These are phyloP conservation scores for Wilcoxina mikolae DNA, from an alignment of 495 filamentous ascomycete species.

Conservation along the genomic window DNA sequence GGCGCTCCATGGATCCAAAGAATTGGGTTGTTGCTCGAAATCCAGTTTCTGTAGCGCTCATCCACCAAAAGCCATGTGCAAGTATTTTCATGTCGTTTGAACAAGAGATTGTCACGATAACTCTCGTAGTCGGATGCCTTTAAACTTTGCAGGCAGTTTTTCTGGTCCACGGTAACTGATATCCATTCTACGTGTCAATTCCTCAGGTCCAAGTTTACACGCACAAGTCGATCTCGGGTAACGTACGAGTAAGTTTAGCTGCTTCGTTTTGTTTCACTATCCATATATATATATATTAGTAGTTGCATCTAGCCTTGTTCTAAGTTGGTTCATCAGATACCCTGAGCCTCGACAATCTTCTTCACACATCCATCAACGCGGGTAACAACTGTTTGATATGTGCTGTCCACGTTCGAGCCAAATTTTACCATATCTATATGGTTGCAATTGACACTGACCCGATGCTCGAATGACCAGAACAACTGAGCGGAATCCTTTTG, in stretches of 20 bases:
- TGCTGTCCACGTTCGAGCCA: not conserved
- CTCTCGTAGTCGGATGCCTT: not conserved
- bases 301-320: not conserved
- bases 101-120: not conserved
- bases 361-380: not conserved
- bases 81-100: slow-evolving; percentile 29
- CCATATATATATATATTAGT: not conserved
- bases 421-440: slow-evolving; percentile 12
- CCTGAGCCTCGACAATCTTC: not conserved
- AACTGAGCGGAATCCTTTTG: slow-evolving; percentile 1
- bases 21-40: not conserved
- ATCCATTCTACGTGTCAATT: not conserved
- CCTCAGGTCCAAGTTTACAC: too few species aligned
- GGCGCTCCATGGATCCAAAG: slow-evolving; percentile 10
- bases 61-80: slow-evolving; percentile 33
- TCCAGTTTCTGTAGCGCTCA: slow-evolving; percentile 1
- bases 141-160: slow-evolving; percentile 6
- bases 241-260: not conserved
- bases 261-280: not conserved
- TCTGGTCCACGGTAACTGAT: slow-evolving; percentile 16
- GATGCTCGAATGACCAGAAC: slow-evolving; percentile 1
- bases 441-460: slow-evolving; percentile 1
- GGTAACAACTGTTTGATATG: not conserved
- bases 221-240: not conserved
- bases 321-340: not conserved